Base-by-base conservation (phyloP, 2,329 filamentous ascomycete species). In the Pyrenophora seminiperda region DNA sequence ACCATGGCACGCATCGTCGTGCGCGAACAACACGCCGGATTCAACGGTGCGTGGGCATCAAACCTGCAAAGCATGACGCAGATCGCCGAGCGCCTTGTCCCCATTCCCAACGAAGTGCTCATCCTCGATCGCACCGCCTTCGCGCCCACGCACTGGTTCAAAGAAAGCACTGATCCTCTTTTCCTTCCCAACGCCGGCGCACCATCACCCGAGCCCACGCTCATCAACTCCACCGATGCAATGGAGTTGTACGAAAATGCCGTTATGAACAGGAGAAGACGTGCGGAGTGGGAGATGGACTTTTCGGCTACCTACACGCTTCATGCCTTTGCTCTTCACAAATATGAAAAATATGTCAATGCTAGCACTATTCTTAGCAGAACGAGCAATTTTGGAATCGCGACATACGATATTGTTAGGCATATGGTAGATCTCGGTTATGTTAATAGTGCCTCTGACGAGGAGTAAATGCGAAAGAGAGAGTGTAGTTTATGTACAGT, bases 251-350 rank as follows among this genome's bases (percentile, higher is more conserved):
- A 61, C 15, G 54, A 60, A 1, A 36, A 20, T 6, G 40, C 53
- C 7, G 45, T 58, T 7, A 9, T 36, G 31, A 56, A 57, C 14
- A 32, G 48, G 1, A 33, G 54, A 9, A 22, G 15, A 15, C 45
- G 50, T 11, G 34, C 34, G 14, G 58, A 59, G 1, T 62, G 58
- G 50, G 58, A 61, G 22, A 53, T 56, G 53, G 56, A 65, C 38
- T 57, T 62, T 18, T 52, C 47, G 0, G 22, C 42, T 2, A 53
- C 53, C 1, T 63, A 62, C 30, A 36, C 60, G 53, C 22, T 65
- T 40, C 58, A 65, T 54, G 58, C 56, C 4, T 61, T 58, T 32
- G 34, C 38, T 2, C 44, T 44, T 20, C 15, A 41, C 11, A 2
- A 15, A 3, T 47, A 59, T 19, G 31, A 47, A 4, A 13, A 51